A percentile compares a stretch with the other conserved stretches of the same genome.
These are phyloP conservation scores for Lactifluus rugatus DNA, from an alignment of 768 basidiomycete species.

Conservation along the genomic window DNA sequence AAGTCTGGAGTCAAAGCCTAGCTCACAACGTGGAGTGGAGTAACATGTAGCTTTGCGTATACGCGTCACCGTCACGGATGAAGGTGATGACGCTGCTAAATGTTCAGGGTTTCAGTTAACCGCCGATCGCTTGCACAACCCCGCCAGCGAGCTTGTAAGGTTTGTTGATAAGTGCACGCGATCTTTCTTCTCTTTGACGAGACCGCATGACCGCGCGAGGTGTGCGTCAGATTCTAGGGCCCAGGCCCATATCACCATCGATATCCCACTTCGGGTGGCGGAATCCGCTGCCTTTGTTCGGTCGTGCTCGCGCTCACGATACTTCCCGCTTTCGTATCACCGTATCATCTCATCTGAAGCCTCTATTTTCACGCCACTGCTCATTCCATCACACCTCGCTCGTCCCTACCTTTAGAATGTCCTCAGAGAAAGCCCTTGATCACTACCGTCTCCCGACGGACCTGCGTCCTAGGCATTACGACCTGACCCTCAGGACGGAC, in stretches of 20 bases:
- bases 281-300: not conserved
- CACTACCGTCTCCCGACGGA: conserved; percentile 53
- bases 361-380: conserved; percentile 1
- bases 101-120: not conserved
- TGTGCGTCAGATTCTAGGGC: not conserved
- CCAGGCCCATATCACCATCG: conserved; percentile 4
- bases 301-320: not conserved
- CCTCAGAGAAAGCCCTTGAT: conserved; percentile 6
- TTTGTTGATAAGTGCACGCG: not conserved
- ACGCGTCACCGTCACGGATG: no score
- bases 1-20: no score
- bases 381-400: conserved; percentile 3
- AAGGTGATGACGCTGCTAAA: not conserved
- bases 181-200: not conserved
- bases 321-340: not conserved
- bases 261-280: not conserved
- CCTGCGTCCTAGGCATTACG: conserved; percentile 68
- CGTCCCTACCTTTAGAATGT: not conserved
- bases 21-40: no score
- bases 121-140: not conserved
- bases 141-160: not conserved
- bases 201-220: conserved; percentile 4
- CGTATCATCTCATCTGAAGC: not conserved
- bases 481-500: conserved; percentile 72
- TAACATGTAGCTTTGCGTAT: no score